Percentiles rank a stretch among this genome's conserved stretches.
phyloP scores from a whole-genome alignment of 805 yeast species.

The Kazachstania taianensis region DNA sequence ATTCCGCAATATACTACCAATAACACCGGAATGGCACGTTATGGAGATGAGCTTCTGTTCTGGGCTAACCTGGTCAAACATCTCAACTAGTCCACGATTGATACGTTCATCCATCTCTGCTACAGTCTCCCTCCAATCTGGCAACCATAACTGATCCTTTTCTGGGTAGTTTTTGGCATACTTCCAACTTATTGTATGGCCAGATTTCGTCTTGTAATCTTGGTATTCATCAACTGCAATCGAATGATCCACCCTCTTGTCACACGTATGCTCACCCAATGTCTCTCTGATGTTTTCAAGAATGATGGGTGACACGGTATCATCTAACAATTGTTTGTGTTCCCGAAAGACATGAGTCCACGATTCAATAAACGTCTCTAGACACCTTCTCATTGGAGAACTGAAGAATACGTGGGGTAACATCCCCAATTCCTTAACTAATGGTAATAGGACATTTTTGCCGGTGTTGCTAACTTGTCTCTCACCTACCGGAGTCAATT shows the following conservation, averaged over 20 bases:
- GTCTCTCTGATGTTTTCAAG: conserved; percentile 49
- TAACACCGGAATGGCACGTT: conserved; percentile 56
- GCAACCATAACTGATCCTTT: conserved; percentile 38
- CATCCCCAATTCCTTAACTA: conserved; percentile 36
- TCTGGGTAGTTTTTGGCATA: conserved; percentile 40
- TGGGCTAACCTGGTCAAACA: conserved; percentile 31
- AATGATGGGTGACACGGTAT: conserved; percentile 9
- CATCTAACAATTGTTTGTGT: conserved; percentile 12
- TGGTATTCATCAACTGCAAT: conserved; percentile 13
- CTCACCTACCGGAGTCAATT: conserved; percentile 44
- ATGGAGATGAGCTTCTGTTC: conserved; percentile 32
- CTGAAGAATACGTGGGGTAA: conserved; percentile 47
- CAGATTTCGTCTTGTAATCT: conserved; percentile 8
- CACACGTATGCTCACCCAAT: conserved; percentile 50
- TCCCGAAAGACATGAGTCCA: conserved; percentile 43
- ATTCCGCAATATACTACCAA: conserved; percentile 41
- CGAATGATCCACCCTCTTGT: conserved; percentile 35
- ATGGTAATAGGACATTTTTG: conserved; percentile 11
- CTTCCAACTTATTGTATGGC: conserved; percentile 33
- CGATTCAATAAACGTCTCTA: conserved; percentile 45
- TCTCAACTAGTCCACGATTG: conserved; percentile 29
- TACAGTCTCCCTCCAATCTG: conserved; percentile 39
- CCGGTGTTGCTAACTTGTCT: conserved; percentile 44
- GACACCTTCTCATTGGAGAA: conserved; percentile 56
- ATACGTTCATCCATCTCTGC: conserved; percentile 40